phyloP scores from a whole-genome alignment of 768 basidiomycete species.

The Pleurotus tuber-regium region DNA sequence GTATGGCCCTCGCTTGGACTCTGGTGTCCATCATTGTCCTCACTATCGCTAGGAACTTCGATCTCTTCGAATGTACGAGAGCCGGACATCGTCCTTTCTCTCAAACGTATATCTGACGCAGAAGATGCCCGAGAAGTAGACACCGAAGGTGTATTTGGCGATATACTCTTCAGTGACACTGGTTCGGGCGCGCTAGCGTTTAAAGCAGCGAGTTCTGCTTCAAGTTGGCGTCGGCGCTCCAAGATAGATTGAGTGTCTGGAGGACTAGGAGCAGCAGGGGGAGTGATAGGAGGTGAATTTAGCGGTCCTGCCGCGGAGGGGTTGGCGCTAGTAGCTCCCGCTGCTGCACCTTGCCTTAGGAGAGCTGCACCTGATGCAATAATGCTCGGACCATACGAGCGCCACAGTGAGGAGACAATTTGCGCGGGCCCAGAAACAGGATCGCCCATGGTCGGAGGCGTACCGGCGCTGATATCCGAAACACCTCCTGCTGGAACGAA shows the following conservation, averaged over 20 bases:
- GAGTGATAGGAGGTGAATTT: constrained; percentile 20
- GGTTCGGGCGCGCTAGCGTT: constrained; percentile 19
- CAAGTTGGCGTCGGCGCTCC: constrained; percentile 49
- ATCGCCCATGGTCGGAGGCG: constrained; percentile 46
- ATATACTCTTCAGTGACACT: constrained; percentile 31
- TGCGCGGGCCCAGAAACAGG: constrained; percentile 64
- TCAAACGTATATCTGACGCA: constrained; percentile 31
- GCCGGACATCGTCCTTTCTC: constrained; percentile 41
- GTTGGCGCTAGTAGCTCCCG: constrained; percentile 30
- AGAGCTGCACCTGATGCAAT: constrained; percentile 67
- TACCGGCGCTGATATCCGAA: constrained; percentile 20
- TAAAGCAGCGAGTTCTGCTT: constrained; percentile 58
- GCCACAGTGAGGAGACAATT: constrained; percentile 68
- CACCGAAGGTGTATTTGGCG: constrained; percentile 28
- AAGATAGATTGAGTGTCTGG: constrained; percentile 34
- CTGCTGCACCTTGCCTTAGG: constrained; percentile 48
- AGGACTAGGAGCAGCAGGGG: constrained; percentile 21
- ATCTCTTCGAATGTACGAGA: constrained; percentile 63
- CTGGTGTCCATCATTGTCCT: constrained; percentile 47
- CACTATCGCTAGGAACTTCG: constrained; percentile 67
- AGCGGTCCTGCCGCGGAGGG: constrained; percentile 21
- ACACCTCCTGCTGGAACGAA: constrained; percentile 18
- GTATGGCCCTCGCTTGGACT: constrained; percentile 22
- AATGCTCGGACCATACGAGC: constrained; percentile 72
- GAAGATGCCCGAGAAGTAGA: constrained; percentile 36